These are phyloP conservation scores for Termitomyces sp. DNA, from an alignment of 768 basidiomycete genomes.

Conservation along the genomic window DNA sequence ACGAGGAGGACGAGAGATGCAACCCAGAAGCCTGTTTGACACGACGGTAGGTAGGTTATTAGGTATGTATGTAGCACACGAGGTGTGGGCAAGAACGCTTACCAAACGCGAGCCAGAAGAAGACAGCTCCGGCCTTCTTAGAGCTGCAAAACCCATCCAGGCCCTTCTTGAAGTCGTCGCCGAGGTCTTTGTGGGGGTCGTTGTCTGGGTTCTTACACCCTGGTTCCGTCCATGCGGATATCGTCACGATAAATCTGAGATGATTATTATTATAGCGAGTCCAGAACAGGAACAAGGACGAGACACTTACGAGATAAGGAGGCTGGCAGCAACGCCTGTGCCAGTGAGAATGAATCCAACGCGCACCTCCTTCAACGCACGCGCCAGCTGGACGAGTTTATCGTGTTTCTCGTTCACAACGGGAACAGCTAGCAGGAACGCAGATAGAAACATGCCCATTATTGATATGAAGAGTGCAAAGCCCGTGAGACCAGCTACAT, in stretches of 20 bases:
- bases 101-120: conserved; percentile 87
- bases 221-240: conserved; percentile 82
- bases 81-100: conserved; percentile 18
- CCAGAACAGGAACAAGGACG: neutral
- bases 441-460: conserved; percentile 63
- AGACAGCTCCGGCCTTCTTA: conserved; percentile 86
- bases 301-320: conserved; percentile 70
- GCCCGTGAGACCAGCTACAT: conserved; percentile 75
- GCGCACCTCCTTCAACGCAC: conserved; percentile 77
- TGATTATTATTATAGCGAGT: neutral
- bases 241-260: conserved; percentile 64
- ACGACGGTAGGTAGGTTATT: neutral
- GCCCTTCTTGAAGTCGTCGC: conserved; percentile 59
- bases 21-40: conserved; percentile 71
- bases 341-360: conserved; percentile 80
- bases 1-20: conserved; percentile 62
- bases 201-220: conserved; percentile 84
- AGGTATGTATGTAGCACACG: neutral
- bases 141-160: conserved; percentile 85
- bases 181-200: conserved; percentile 70
- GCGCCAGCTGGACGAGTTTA: conserved; percentile 68
- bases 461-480: conserved; percentile 83
- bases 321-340: conserved; percentile 54
- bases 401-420: conserved; percentile 85
- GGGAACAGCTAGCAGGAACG: conserved; percentile 72